Conservation (phyloP, 345 rosid genomes). For the Laguncularia racemosa region DNA sequence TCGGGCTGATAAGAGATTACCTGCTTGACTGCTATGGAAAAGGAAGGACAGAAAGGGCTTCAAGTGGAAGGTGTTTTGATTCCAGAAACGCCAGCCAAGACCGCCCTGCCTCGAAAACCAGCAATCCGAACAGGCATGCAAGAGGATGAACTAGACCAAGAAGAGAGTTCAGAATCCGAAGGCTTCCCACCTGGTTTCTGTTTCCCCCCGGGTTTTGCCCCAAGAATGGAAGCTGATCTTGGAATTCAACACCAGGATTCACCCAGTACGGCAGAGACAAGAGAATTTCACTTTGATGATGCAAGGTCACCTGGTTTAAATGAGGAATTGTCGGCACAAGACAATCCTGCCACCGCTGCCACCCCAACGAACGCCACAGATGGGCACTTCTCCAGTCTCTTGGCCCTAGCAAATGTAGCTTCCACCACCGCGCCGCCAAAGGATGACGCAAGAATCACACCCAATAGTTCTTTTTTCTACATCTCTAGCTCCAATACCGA, state of each 20-base stretch:
- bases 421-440: slow-evolving; percentile 3
- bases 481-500: not conserved
- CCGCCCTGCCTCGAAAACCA: slow-evolving; percentile 18
- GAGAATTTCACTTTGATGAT: not conserved
- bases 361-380: slow-evolving; percentile 14
- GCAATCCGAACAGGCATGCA: slow-evolving; percentile 21
- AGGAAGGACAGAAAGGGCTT: slow-evolving; percentile 16
- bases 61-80: slow-evolving; percentile 31
- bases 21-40: slow-evolving; percentile 20
- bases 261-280: slow-evolving; percentile 6
- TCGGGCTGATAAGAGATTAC: not conserved
- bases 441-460: not conserved
- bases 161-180: slow-evolving; percentile 18
- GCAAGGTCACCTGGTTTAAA: no score
- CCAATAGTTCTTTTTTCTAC: slow-evolving; percentile 7
- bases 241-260: slow-evolving; percentile 5
- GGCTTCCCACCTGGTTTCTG: slow-evolving; percentile 21
- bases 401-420: slow-evolving; percentile 52
- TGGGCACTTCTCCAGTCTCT: slow-evolving; percentile 35
- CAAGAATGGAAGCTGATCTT: slow-evolving; percentile 10
- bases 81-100: slow-evolving; percentile 40
- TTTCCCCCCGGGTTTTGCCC: slow-evolving; percentile 20
- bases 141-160: slow-evolving; percentile 15
- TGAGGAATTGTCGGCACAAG: no score
- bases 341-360: not conserved